Base-by-base conservation (phyloP, 352 stramenopile species). In the Phytopythium sindhum region DNA sequence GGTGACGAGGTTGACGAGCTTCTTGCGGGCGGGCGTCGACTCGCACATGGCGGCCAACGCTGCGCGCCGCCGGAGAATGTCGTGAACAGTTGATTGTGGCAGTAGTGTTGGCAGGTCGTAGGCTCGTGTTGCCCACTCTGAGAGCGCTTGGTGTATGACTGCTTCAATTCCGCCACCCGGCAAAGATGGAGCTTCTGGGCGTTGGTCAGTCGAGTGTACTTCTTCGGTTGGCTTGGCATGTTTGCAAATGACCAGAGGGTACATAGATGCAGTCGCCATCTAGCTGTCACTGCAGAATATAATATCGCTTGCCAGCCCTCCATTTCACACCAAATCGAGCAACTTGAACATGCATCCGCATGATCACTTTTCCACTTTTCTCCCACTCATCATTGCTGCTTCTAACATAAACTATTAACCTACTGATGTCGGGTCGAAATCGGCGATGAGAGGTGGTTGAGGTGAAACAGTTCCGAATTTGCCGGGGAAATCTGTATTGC, bases 171-270 rank as follows among this genome's bases (percentile, higher is more conserved):
- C 29, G 53, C 53, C 28, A 44, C n/a, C 14, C 35, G 29, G n/a
- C 53, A 59, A 9, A 59, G 31, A 9, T 17, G 33, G 15, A 59
- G 11, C 53, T 59, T 59, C 31, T 59, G 53, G 53, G 23, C 53
- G 21, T 42, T 45, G 5, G 53, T 59, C 4, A 59, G 53, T 3
- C 53, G 14, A 14, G 26, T 23, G 29, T 51, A 51, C 44, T 51
- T 51, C 44, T 28, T 51, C 7, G 44, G 44, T 19, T 23, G 44
- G 19, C 19, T 51, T 7, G 44, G 44, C 44, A 51, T 51, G 44
- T 19, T 51, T 7, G 3, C 11, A 51, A 28, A 12, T 51, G 44
- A 28, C 11, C 3, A 28, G 17, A 45, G 53, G 9, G 4, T 9
- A 37, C 9, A n/a, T n/a, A n/a, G n/a, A n/a, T n/a, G n/a, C 9